Evolutionary conservation across 495 filamentous ascomycete genomes (phyloP), one percentile per base, ranked within the genome.

Genomic region (Lindgomyces ingoldianus): DNA sequence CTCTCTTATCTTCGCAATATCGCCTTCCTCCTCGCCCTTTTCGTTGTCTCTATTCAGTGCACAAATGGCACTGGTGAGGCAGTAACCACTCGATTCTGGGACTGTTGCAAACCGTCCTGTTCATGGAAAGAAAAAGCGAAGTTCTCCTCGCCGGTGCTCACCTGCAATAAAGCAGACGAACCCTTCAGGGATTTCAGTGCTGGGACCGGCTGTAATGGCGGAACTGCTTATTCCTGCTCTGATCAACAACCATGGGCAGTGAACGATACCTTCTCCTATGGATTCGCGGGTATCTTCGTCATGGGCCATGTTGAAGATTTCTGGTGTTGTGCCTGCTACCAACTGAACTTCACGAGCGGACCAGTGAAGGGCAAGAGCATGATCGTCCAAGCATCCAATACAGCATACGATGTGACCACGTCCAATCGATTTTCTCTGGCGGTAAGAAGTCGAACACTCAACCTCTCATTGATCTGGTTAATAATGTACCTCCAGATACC

Each of bases 281-380:
- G 87, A 46, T 88, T 81, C 74, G 84, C 85, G 2, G 85, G 85
- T 24, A 84, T 86, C 24, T 79, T 73, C 57, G 77, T 86, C 67
- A 59, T 67, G 2, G 81, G 80, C 54, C 75, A 78, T 63, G 80
- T 73, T 4, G 64, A 87, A 74, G 72, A 70, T 4, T 68, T 69
- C 10, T 88, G 85, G 85, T 89, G 87, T 77, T 89, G 87, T 70
- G 78, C 81, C 57, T 89, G 87, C 75, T 89, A 87, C 72, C 80
- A 87, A 72, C 36, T 70, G 57, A 57, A 63, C 26, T 70, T 70
- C 51, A 69, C 64, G 21, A 67, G 59, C 47, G 63, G 55, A 14
- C 48, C 48, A n/a, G 39, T 67, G 4, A 55, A 51, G 49, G 79
- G 85, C 56, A 83, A 88, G 81, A 83, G 82, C 75, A 84, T 89